These are phyloP conservation scores for Trichosporon coremiiforme DNA, from an alignment of 1,284 basidiomycete genomes.

Conservation along the genomic window DNA sequence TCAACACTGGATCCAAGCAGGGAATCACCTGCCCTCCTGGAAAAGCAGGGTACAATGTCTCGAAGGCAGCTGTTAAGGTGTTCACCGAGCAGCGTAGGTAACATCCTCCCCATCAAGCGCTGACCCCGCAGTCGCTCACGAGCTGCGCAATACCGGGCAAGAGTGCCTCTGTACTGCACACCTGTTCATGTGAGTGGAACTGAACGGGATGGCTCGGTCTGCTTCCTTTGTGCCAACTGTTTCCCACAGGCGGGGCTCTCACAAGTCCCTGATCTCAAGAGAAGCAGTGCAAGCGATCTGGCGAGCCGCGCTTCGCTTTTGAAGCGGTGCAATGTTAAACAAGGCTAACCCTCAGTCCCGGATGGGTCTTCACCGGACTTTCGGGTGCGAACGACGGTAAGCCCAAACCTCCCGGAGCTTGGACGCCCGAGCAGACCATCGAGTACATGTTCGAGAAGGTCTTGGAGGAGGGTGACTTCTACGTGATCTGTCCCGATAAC, in stretches of 20 bases:
- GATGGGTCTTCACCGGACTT: constrained; percentile 79
- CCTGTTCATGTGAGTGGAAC: constrained; percentile 68
- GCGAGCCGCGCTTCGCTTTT: too few relatives aligned
- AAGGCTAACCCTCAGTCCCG: constrained; percentile 63
- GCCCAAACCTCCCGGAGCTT: constrained; percentile 79
- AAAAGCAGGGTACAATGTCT: constrained; percentile 77
- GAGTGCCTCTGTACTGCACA: constrained; percentile 75
- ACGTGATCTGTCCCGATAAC: constrained; percentile 87
- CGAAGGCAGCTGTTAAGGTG: constrained; percentile 85
- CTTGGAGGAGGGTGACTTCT: constrained; percentile 75
- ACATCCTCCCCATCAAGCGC: not conserved
- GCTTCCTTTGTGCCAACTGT: too few relatives aligned
- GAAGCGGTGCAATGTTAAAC: not conserved
- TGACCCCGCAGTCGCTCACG: constrained; percentile 64
- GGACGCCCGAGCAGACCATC: constrained; percentile 85
- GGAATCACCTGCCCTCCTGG: constrained; percentile 88
- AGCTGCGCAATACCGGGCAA: constrained; percentile 67
- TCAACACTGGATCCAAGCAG: constrained; percentile 91
- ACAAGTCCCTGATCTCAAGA: too few relatives aligned
- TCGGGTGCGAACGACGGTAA: constrained; percentile 57
- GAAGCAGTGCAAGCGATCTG: too few relatives aligned
- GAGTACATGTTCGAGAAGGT: constrained; percentile 85
- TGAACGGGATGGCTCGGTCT: too few relatives aligned
- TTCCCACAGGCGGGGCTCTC: too few relatives aligned
- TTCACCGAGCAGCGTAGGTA: constrained; percentile 71